Evolutionary conservation across 2,329 filamentous ascomycete genomes (phyloP), one percentile per base, ranked within the genome.

Genomic region (Tolypocladium ophioglossoides): DNA sequence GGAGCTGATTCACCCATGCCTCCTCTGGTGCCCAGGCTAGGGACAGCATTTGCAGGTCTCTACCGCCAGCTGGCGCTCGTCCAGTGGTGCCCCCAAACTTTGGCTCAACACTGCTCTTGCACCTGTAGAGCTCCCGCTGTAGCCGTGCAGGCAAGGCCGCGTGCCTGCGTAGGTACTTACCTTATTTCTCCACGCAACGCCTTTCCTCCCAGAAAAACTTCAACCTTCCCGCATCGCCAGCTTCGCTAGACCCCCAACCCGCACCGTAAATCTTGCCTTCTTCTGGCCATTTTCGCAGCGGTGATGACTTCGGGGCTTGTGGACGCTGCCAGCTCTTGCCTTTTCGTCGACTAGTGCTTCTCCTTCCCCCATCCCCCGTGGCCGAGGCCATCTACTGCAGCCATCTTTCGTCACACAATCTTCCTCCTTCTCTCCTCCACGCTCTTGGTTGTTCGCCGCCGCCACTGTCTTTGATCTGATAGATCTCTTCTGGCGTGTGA

Each of bases 381-480:
- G 27, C 38, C 39, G 30, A 52, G 34, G 40, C 40, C 32, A 38
- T 53, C 34, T 52, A 41, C 49, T 52, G 54, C 54, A 56, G 54
- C 52, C 53, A 53, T 56, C 44, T 54, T 51, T 37, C 47, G 18
- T 47, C 50, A 48, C 49, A 50, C 32, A 32, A 37, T 48, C 39
- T 53, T 48, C 50, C 46, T 16, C 38, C 27, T 56, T 55, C 52
- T 52, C 54, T 55, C 50, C 44, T 52, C 49, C 53, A 44, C 37
- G 35, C 50, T 55, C 54, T 54, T 59, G 51, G 50, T 56, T 55
- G 55, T 52, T 55, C 56, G 55, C 54, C 57, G 57, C 61, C 56
- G 59, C 59, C 61, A 58, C 64, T 55, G 55, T 61, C 63, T 63
- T 62, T 64, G 60, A 61, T 63, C 59, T 63, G 61, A 60, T 58